A percentile compares a stretch with the other conserved stretches of the same genome.
Evolutionary conservation across 805 yeast species (phyloP).

Genomic region (Jamesozyma gamospora): DNA sequence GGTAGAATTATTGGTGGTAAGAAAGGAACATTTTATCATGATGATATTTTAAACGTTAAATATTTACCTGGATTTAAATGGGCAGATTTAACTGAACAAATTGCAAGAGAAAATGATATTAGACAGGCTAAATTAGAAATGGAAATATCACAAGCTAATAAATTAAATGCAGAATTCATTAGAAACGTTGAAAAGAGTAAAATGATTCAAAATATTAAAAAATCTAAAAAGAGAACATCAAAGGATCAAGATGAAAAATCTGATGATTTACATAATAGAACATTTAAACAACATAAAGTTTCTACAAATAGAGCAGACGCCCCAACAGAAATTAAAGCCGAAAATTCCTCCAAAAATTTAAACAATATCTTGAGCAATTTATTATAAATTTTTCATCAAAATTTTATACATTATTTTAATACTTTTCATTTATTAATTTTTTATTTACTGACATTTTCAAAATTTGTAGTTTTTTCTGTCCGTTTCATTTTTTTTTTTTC

Average conservation of each 20-base stretch:
- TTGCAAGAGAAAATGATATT: slow-evolving; percentile 79
- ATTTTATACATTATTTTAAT: no score
- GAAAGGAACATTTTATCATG: slow-evolving; percentile 83
- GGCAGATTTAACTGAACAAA: slow-evolving; percentile 88
- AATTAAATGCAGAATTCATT: slow-evolving; percentile 74
- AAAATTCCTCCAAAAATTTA: slow-evolving; percentile 33
- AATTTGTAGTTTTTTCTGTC: no score
- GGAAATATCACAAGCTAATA: slow-evolving; percentile 81
- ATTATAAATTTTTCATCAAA: slow-evolving; percentile 27
- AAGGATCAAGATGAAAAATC: slow-evolving; percentile 18
- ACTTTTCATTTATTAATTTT: no score
- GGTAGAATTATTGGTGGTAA: slow-evolving; percentile 88
- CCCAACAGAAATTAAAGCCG: slow-evolving; percentile 31
- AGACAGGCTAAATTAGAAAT: slow-evolving; percentile 81
- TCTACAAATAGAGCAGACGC: slow-evolving; percentile 61
- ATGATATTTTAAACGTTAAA: slow-evolving; percentile 85
- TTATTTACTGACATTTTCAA: background rate
- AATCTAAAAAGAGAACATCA: slow-evolving; percentile 24
- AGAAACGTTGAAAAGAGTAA: slow-evolving; percentile 79
- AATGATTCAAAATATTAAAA: slow-evolving; percentile 56
- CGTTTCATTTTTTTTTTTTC: no score
- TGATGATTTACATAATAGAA: slow-evolving; percentile 34
- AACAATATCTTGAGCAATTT: slow-evolving; percentile 43
- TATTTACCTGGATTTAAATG: slow-evolving; percentile 89
- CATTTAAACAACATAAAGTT: slow-evolving; percentile 62